These are phyloP conservation scores for Yueomyces sp. DNA, from an alignment of 805 yeast species.

Conservation along the genomic window DNA sequence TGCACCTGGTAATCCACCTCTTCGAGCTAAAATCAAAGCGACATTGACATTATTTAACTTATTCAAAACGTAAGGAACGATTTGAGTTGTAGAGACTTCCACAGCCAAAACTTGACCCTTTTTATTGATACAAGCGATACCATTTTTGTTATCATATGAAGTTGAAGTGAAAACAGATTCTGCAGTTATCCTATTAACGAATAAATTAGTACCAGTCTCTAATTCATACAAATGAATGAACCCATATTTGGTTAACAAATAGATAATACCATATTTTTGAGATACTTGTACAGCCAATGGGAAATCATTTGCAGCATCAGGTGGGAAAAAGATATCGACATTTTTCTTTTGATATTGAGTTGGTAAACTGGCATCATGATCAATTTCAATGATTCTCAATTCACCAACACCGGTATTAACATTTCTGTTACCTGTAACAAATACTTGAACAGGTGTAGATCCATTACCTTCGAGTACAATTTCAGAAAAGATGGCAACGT, in stretches of 20 bases:
- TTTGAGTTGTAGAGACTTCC: constrained; percentile 69
- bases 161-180: constrained; percentile 90
- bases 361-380: constrained; percentile 79
- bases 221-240: constrained; percentile 91
- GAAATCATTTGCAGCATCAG: constrained; percentile 92
- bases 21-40: constrained; percentile 79
- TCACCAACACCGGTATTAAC: constrained; percentile 65
- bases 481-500: constrained; percentile 80
- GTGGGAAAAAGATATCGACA: constrained; percentile 90
- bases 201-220: constrained; percentile 84
- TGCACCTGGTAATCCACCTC: constrained; percentile 97
- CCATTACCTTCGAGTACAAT: constrained; percentile 60
- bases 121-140: constrained; percentile 87
- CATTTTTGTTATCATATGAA: constrained; percentile 54
- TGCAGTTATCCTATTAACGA: constrained; percentile 91
- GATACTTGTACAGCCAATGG: constrained; percentile 88
- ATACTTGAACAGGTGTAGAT: constrained; percentile 63
- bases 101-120: constrained; percentile 92
- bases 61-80: constrained; percentile 79
- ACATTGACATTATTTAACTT: constrained; percentile 76
- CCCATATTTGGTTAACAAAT: constrained; percentile 88
- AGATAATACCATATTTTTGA: constrained; percentile 72
- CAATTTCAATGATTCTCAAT: constrained; percentile 90
- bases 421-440: constrained; percentile 84
- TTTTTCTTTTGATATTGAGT: constrained; percentile 66